A percentile compares a stretch with the other conserved stretches of the same genome.
These are phyloP conservation scores for Arctostaphylos glauca DNA, from an alignment of 148 eudicot genomes.

Conservation along the genomic window DNA sequence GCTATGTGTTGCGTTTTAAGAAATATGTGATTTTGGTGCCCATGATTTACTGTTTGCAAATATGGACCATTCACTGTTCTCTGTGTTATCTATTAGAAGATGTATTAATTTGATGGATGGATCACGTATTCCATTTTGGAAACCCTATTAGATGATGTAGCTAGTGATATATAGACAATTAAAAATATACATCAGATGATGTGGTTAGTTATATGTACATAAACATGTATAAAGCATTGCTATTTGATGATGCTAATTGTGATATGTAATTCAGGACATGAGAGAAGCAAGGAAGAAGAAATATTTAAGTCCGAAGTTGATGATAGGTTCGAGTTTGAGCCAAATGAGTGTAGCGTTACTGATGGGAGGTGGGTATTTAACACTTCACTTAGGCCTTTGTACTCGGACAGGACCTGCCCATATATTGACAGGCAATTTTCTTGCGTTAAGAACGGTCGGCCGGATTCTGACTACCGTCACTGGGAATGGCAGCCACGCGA, in stretches of 20 bases:
- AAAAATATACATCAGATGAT: no score
- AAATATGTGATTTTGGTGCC: no score
- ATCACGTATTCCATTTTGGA: no score
- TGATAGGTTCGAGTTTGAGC: slow-evolving; percentile 61
- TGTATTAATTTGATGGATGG: no score
- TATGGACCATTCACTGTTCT: no score
- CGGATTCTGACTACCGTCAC: slow-evolving; percentile 57
- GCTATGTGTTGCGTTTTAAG: no score
- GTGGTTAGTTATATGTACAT: no score
- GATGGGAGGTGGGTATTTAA: slow-evolving; percentile 88
- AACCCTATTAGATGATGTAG: no score
- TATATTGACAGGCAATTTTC: slow-evolving; percentile 77
- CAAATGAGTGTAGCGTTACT: slow-evolving; percentile 56
- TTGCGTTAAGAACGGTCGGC: slow-evolving; percentile 74
- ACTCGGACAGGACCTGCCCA: slow-evolving; percentile 66
- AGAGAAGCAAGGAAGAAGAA: slow-evolving; percentile 7
- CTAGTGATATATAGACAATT: no score
- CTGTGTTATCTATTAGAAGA: no score
- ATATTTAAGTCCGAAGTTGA: slow-evolving; percentile 27
- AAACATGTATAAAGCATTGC: neutral
- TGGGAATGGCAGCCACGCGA: slow-evolving; percentile 99
- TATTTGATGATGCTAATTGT: neutral
- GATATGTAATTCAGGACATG: neutral
- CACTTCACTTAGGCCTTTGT: slow-evolving; percentile 55
- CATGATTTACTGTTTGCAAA: no score